These are phyloP conservation scores for Phytophthora ramorum DNA, from an alignment of 352 stramenopile genomes.

Conservation along the genomic window DNA sequence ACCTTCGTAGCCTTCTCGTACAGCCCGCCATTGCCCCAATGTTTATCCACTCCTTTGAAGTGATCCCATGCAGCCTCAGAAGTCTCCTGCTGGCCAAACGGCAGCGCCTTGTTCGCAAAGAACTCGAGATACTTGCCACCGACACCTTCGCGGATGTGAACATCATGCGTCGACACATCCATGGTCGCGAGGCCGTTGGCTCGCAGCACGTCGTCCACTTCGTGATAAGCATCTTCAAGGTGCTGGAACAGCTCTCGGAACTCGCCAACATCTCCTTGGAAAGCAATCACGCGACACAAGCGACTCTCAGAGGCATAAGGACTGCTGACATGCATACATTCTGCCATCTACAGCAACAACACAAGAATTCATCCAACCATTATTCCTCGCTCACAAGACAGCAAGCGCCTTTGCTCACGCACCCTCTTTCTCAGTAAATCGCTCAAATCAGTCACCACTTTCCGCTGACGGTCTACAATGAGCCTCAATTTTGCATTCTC, in stretches of 20 bases:
- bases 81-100: conserved; percentile 18
- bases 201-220: conserved; percentile 25
- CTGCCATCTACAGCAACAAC: conserved; percentile 11
- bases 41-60: conserved; percentile 27
- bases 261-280: conserved; percentile 23
- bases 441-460: conserved; percentile 11
- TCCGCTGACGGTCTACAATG: conserved; percentile 39
- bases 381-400: not conserved
- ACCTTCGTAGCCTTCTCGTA: conserved; percentile 34
- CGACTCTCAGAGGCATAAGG: conserved; percentile 1
- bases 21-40: conserved; percentile 18
- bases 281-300: conserved; percentile 12
- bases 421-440: conserved; percentile 13
- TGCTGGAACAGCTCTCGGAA: conserved; percentile 34
- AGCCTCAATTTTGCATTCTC: conserved; percentile 44
- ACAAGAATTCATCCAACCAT: not conserved
- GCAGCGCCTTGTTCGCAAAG: conserved; percentile 29
- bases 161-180: conserved; percentile 14
- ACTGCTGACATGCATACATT: conserved; percentile 10
- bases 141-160: conserved; percentile 24
- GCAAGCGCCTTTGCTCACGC: not conserved
- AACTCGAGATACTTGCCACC: conserved; percentile 33
- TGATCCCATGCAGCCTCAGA: conserved; percentile 26
- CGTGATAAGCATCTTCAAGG: conserved; percentile 22
- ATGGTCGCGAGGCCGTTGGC: conserved; percentile 29